Evolutionary conservation across 345 rosid species (phyloP).

Genomic region (Moringa oleifera): DNA sequence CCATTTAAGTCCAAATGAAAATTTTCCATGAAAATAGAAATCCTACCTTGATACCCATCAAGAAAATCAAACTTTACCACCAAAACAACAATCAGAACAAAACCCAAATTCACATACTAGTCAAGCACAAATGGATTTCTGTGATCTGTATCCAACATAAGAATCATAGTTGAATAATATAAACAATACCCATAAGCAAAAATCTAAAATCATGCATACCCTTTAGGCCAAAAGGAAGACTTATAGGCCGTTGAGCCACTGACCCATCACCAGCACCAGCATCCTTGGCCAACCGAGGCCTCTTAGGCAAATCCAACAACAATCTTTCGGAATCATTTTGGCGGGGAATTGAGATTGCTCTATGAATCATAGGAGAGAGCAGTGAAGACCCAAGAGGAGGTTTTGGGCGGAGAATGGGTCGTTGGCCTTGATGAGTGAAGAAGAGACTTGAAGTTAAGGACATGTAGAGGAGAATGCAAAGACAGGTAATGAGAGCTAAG

Average conservation of each 20-base stretch:
- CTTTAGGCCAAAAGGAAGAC: slow-evolving; percentile 9
- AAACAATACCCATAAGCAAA: slow-evolving; percentile 4
- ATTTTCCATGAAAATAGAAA: neutral
- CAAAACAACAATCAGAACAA: neutral
- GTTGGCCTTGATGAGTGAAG: slow-evolving; percentile 13
- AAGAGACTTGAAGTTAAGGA: slow-evolving; percentile 41
- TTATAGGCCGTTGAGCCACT: slow-evolving; percentile 12
- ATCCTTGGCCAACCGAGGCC: neutral
- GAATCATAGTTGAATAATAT: neutral
- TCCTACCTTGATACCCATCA: neutral
- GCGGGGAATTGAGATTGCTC: neutral
- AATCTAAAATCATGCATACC: slow-evolving; percentile 18
- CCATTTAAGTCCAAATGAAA: neutral
- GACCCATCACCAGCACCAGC: slow-evolving; percentile 3
- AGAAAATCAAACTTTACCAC: neutral
- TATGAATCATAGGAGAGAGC: neutral
- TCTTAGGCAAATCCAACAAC: slow-evolving; percentile 6
- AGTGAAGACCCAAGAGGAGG: slow-evolving; percentile 9
- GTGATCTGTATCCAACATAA: slow-evolving; percentile 1
- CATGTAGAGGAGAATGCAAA: slow-evolving; percentile 41
- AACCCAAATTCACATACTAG: neutral
- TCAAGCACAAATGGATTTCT: neutral
- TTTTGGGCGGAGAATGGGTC: neutral
- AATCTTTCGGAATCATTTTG: slow-evolving; percentile 6
- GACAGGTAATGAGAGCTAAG: slow-evolving; percentile 42